These are phyloP conservation scores for Nothophoma quercina DNA, from an alignment of 2,329 filamentous ascomycete species.

Conservation along the genomic window DNA sequence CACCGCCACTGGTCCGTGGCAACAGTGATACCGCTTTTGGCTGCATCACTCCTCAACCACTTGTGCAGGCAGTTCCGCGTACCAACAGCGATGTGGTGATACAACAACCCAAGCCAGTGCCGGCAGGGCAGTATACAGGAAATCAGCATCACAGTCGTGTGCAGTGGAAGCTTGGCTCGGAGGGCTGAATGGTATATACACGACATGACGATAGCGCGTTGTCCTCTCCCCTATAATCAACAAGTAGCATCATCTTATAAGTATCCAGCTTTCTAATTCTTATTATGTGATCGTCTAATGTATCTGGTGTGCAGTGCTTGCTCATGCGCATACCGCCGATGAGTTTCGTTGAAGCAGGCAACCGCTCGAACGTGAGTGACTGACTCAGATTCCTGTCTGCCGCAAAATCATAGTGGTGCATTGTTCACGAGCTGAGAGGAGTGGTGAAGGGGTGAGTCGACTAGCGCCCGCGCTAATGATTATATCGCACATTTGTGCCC, in stretches of 20 bases:
- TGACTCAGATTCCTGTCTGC: not conserved
- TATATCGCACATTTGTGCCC: slow-evolving; percentile 22
- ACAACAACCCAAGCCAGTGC: slow-evolving; percentile 35
- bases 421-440: not conserved
- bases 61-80: slow-evolving; percentile 25
- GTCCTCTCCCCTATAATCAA: not conserved
- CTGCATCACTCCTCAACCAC: slow-evolving; percentile 18
- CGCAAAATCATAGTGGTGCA: too few species aligned
- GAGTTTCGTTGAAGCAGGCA: not conserved
- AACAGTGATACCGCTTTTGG: slow-evolving; percentile 35
- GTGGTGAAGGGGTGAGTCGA: slow-evolving; percentile 3
- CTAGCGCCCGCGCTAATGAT: slow-evolving; percentile 21
- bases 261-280: too few species aligned
- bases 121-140: slow-evolving; percentile 27
- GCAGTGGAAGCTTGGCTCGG: slow-evolving; percentile 47
- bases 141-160: slow-evolving; percentile 33
- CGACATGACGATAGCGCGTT: not conserved
- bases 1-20: slow-evolving; percentile 22
- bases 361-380: not conserved
- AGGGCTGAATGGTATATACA: slow-evolving; percentile 24
- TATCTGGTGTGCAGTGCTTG: too few species aligned
- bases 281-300: too few species aligned
- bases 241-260: not conserved
- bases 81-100: slow-evolving; percentile 39
- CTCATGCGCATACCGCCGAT: too few species aligned